Base-by-base conservation (phyloP, 257 asterid species). In the Solanum chmielewskii region DNA sequence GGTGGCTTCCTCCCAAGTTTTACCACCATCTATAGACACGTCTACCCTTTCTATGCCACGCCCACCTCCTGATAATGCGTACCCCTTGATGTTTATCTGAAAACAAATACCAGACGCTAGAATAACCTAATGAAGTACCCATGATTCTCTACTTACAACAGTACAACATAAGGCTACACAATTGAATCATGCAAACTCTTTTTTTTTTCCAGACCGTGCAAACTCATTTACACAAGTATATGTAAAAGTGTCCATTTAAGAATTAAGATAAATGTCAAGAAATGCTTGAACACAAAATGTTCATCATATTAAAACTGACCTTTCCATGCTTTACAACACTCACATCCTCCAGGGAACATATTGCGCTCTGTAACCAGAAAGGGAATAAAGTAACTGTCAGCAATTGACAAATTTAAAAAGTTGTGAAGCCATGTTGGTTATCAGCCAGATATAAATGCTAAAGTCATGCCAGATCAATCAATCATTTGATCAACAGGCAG, bases 1-100 rank as follows among this genome's bases (percentile, higher is more conserved):
- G 87, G 94, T 83, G 89, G 98, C 99, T 92, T 97, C 99, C 85
- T 92, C 83, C 99, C 99, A 97, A 44, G 98, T 93, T 90, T 93
- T 96, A 87, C 98, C 99, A 13, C 99, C 98, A 87, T 97, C 95
- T 27, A 93, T 78, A 87, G 99, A 97, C 88, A 95, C 68, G 84
- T 97, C 99, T 41, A 97, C 97, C 89, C 99, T 92, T 91, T 97
- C 99, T 56, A 97, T 96, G 90, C 99, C 99, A 49, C 99, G 94
- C 6, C 98, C 99, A 41, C 99, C 99, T 87, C 99, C 99, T 84
- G 99, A 93, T 69, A 91, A 95, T 6, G 99, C 99, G 33, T 97
- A 97, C 81, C 99, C 99, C 93, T 94, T 96, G 83, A 97, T 90
- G 59, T 85, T 92, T 86, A 97, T 60, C 99, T 97, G 94, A 87